Conservation (phyloP, 108 stramenopile genomes). For the Pseudonitzschia multiseries region DNA sequence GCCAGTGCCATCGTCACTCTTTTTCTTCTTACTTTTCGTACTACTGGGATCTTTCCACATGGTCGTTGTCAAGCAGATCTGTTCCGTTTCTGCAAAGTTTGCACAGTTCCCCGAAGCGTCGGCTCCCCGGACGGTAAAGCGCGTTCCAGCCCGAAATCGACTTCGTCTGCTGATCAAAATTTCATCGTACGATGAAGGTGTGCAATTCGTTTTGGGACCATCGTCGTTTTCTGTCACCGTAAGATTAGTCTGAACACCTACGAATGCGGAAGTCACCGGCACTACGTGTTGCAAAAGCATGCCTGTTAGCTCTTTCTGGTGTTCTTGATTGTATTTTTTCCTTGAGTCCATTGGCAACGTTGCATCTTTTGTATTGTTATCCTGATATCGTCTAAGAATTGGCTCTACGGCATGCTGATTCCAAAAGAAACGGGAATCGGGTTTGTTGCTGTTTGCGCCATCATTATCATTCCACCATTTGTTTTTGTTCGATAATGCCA, state of each 20-base stretch:
- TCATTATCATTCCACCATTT: slow-evolving; percentile 4
- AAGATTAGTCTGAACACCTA: slow-evolving; percentile 70
- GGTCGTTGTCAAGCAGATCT: slow-evolving; percentile 55
- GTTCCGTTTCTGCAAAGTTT: slow-evolving; percentile 97
- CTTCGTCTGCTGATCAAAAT: slow-evolving; percentile 87
- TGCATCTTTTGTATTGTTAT: neutral
- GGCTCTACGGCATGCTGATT: slow-evolving; percentile 76
- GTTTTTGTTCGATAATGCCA: neutral
- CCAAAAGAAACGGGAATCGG: slow-evolving; percentile 95
- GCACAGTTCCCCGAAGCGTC: slow-evolving; percentile 90
- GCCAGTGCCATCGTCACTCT: neutral
- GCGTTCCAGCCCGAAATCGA: slow-evolving; percentile 89
- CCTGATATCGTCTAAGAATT: slow-evolving; percentile 37
- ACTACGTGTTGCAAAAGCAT: slow-evolving; percentile 58
- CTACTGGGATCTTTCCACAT: neutral
- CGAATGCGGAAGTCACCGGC: slow-evolving; percentile 90
- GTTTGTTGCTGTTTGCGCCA: slow-evolving; percentile 4
- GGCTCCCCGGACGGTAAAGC: slow-evolving; percentile 91
- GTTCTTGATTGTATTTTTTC: slow-evolving; percentile 1
- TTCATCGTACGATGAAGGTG: slow-evolving; percentile 51
- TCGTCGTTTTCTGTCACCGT: slow-evolving; percentile 11
- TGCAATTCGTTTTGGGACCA: neutral
- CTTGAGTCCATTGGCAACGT: neutral
- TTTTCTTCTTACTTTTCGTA: neutral
- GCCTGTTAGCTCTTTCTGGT: slow-evolving; percentile 6